Base-by-base conservation (phyloP, 73 alveolate species). In the Paramecium bursaria region DNA sequence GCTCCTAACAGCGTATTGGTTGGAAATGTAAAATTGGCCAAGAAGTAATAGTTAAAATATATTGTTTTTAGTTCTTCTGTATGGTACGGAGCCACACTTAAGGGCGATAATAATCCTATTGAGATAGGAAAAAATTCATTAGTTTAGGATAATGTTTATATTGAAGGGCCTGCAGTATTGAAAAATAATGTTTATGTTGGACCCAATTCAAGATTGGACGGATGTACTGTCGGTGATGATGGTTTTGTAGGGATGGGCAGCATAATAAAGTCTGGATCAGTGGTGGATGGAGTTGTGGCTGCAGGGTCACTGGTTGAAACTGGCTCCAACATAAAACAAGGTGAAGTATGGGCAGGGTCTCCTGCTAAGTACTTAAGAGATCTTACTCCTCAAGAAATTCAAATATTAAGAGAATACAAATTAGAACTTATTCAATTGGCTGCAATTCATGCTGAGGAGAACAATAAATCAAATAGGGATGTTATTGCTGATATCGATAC, bases 341-440 rank as follows among this genome's bases (percentile, higher is more conserved):
- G 54, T 5, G 60, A 50, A 44, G 75, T 79, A 47, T 91, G 94
- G 94, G 97, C 97, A 39, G 97, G 97, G 1, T 85, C 93, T 42
- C 97, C 97, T 48, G 97, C 97, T 25, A 35, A 74, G 23, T 91
- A 91, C 60, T 86, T 91, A 29, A 88, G 97, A 86, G 97, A 91
- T 57, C 61, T 91, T 27, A 91, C 97, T 2, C 93, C 90, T 46
- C 87, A 88, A 74, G 97, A 91, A 75, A 88, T 87, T 31, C 91
- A 91, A 53, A 74, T 82, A 47, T 86, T 91, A 14, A 21, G 75
- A 50, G 97, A 91, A 73, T 74, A 77, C 67, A 51, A 74, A 39
- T 48, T 61, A 26, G 97, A 91, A 51, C 25, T 73, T 73, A 76
- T 75, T 13, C 90, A 91, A 77, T 85, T 91, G 19, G 87, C 97